Evolutionary conservation across 2,329 filamentous ascomycete genomes (phyloP).

Genomic region (Dendrostoma leiphaemia): DNA sequence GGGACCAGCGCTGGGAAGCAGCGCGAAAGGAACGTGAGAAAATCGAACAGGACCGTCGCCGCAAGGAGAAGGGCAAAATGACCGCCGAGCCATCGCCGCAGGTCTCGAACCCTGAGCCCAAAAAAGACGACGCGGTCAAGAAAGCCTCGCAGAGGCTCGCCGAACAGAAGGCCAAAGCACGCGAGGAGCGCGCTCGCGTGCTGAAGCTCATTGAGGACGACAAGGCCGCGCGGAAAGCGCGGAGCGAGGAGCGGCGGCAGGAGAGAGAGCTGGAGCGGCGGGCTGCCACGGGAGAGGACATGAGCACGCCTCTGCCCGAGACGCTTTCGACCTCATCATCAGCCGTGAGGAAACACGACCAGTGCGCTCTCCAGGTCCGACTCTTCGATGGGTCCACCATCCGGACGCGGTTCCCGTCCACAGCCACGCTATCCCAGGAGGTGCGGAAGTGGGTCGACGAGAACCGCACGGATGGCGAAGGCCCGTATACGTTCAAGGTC

Average conservation of each 20-base stretch:
- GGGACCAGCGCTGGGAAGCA: constrained; percentile 37
- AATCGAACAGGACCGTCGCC: constrained; percentile 25
- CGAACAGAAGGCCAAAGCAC: constrained; percentile 63
- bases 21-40: constrained; percentile 49
- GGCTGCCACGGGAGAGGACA: constrained; percentile 26
- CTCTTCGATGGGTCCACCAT: constrained; percentile 83
- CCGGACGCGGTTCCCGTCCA: constrained; percentile 66
- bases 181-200: constrained; percentile 68
- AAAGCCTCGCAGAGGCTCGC: constrained; percentile 55
- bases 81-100: constrained; percentile 37
- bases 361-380: constrained; percentile 71
- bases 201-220: constrained; percentile 75
- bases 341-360: constrained; percentile 24
- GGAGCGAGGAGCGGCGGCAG: constrained; percentile 49
- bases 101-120: constrained; percentile 23
- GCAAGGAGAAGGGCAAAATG: constrained; percentile 39
- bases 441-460: constrained; percentile 78
- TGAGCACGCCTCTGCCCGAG: constrained; percentile 18
- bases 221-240: constrained; percentile 63
- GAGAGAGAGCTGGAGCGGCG: constrained; percentile 29
- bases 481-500: constrained; percentile 80
- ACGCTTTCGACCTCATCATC: constrained; percentile 30
- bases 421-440: constrained; percentile 58
- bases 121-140: constrained; percentile 41
- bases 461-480: constrained; percentile 51